Evolutionary conservation across 192 early-diverging fungal genomes (phyloP), one percentile per base, ranked within the genome.

Genomic region (Podila epigama): DNA sequence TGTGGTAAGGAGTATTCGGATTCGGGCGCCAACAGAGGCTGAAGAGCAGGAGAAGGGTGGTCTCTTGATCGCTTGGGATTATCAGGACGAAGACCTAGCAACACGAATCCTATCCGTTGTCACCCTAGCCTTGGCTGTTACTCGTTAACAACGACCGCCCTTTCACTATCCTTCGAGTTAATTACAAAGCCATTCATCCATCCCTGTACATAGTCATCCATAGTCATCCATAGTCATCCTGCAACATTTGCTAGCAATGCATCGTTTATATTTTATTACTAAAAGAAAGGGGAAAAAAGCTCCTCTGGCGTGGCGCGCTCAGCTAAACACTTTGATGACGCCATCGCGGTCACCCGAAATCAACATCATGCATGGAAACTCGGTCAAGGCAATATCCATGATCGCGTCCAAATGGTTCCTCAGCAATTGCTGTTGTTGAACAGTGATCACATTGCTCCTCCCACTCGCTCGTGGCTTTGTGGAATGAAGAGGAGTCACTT

Each of bases 331-430:
- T 44, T 91, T 95, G 41, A 95, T 86, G 16, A 93, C 88, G 25
- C 93, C 93, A 77, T 95, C 93, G 16, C 92, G 79, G 58, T 91
- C 87, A 16, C 85, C 86, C 60, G 86, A 87, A 22, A 95, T 90
- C 15, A 95, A 68, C 90, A 95, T 91, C 57, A 87, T 88, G 69
- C 87, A 89, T 0, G 93, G 93, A 27, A 89, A 41, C 53, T 89
- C 84, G 18, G 91, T 92, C 33, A 92, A 54, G 5, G 79, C 63
- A 55, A 92, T 79, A 67, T 91, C 92, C 32, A 83, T 90, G 41
- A 95, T 91, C 10, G 88, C 85, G 81, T 94, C 93, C 56, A 91
- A 70, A 66, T 94, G 93, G 64, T 88, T 87, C 37, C 79, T 66
- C 63, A 88, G 61, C 33, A 88, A 52, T n/a, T 80, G 65, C 69